Conservation (phyloP, 169 alveolate genomes). For the Eimeria maxima region DNA sequence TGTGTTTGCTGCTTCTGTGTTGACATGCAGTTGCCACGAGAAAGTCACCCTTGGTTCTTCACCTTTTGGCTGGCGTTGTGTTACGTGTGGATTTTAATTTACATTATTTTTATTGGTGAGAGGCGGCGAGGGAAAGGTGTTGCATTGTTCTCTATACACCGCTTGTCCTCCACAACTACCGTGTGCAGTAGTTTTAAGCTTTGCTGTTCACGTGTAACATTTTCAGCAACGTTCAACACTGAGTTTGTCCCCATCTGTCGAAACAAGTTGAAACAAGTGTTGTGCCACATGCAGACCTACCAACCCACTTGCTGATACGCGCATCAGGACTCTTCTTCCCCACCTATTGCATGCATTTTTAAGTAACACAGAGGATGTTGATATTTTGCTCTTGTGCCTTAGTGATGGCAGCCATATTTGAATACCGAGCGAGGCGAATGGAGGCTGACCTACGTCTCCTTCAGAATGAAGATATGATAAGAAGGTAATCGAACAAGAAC, state of each 20-base stretch:
- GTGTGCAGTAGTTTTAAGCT: neutral
- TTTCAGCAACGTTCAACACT: neutral
- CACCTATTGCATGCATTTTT: neutral
- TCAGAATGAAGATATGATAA: slow-evolving; percentile 86
- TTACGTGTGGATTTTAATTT: slow-evolving; percentile 88
- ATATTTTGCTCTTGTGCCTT: neutral
- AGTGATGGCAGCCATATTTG: slow-evolving; percentile 84
- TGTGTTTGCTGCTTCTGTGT: neutral
- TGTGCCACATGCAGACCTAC: neutral
- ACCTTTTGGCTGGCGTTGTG: slow-evolving; percentile 89
- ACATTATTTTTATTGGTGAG: slow-evolving; percentile 87
- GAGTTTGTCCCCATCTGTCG: neutral
- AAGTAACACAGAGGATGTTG: neutral
- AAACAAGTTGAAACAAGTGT: neutral
- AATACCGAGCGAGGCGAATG: slow-evolving; percentile 86
- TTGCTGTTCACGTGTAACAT: neutral
- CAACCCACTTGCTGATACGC: neutral
- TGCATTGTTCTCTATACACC: neutral
- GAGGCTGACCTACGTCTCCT: slow-evolving; percentile 86
- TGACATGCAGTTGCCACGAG: slow-evolving; percentile 84
- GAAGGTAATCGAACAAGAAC: slow-evolving; percentile 1
- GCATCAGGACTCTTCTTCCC: neutral
- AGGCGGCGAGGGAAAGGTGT: neutral
- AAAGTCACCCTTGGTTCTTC: slow-evolving; percentile 91
- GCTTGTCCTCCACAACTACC: neutral